Evolutionary conservation across 139 green algal species (phyloP), one percentile per base, ranked within the genome.

Genomic region (Volvox africanus): DNA sequence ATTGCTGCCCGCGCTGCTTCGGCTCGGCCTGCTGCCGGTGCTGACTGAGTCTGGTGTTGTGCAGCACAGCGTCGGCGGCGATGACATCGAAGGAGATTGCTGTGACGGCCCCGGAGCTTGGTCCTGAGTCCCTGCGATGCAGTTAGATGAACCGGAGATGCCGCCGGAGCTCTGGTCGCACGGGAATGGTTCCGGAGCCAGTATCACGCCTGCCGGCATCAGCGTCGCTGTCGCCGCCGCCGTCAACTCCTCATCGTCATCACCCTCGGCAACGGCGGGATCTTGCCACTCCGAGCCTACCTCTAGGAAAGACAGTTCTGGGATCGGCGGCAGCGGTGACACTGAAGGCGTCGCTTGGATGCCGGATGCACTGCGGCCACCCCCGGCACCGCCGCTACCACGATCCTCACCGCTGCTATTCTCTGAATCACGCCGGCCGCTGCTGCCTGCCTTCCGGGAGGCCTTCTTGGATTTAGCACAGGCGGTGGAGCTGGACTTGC

Each of bases 251-350:
- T 19, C 11, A 30, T 24, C 5, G 76, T 19, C 65, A 3, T 24
- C 65, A 26, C 16, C 65, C 2, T 24, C 21, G 21, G 21, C 65
- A 28, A 73, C 32, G 32, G 30, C 33, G 30, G 21, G 18, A 35
- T 82, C 76, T 30, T 18, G 18, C 36, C 21, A 32, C 78, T 65
- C 37, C 37, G 37, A 67, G 3, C 16, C 61, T 11, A 44, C 18
- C 67, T 88, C 83, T 5, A 80, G 35, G 22, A 68, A 22, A 0
- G 83, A 65, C 83, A 80, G 83, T 35, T 88, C 83, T 2, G 83
- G 83, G 1, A 88, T 88, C 35, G 83, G 33, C 21, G 83, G 83
- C 33, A 88, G 67, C 26, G 65, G 83, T 68, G 83, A 80, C 16
- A 32, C 32, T 19, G 55, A 13, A 0, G 82, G 61, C 11, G n/a